Evolutionary conservation across 345 rosid genomes (phyloP).

Genomic region (Microthlaspi erraticum): DNA sequence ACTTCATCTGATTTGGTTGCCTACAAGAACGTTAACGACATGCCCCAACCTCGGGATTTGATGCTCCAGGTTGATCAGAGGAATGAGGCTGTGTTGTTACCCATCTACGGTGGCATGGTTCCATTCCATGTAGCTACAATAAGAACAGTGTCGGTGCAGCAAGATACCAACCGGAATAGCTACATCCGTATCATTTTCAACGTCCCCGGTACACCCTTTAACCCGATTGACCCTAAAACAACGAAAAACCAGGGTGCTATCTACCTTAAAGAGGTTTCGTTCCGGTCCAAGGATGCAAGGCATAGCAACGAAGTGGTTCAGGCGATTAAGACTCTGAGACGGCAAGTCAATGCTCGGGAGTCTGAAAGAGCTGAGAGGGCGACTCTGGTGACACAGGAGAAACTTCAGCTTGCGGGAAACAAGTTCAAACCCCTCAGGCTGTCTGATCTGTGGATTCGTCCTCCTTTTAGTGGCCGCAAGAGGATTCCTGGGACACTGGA

Average conservation of each 20-base stretch:
- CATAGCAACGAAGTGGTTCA: conserved; percentile 90
- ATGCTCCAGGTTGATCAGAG: conserved; percentile 89
- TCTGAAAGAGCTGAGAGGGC: conserved; percentile 95
- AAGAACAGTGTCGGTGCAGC: conserved; percentile 90
- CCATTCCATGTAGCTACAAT: conserved; percentile 93
- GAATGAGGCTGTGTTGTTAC: conserved; percentile 86
- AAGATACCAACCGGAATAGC: conserved; percentile 78
- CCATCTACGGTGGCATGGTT: conserved; percentile 85
- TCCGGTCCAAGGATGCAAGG: conserved; percentile 90
- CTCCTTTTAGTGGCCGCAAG: conserved; percentile 86
- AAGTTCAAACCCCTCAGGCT: conserved; percentile 85
- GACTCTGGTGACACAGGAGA: conserved; percentile 88
- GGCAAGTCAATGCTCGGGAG: conserved; percentile 82
- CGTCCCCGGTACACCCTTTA: conserved; percentile 89
- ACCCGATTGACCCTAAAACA: conserved; percentile 72
- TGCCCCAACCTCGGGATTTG: conserved; percentile 72
- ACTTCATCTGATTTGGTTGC: conserved; percentile 75
- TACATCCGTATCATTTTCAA: conserved; percentile 84
- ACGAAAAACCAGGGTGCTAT: conserved; percentile 74
- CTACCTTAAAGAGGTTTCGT: conserved; percentile 83
- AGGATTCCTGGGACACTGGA: conserved; percentile 86
- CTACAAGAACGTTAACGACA: conserved; percentile 85
- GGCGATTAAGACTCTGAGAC: conserved; percentile 73
- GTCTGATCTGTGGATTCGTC: conserved; percentile 89
- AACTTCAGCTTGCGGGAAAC: conserved; percentile 79